A percentile compares a stretch with the other conserved stretches of the same genome.
Conservation (phyloP, 2,329 filamentous ascomycete genomes). For the Tolypocladium capitatum region DNA sequence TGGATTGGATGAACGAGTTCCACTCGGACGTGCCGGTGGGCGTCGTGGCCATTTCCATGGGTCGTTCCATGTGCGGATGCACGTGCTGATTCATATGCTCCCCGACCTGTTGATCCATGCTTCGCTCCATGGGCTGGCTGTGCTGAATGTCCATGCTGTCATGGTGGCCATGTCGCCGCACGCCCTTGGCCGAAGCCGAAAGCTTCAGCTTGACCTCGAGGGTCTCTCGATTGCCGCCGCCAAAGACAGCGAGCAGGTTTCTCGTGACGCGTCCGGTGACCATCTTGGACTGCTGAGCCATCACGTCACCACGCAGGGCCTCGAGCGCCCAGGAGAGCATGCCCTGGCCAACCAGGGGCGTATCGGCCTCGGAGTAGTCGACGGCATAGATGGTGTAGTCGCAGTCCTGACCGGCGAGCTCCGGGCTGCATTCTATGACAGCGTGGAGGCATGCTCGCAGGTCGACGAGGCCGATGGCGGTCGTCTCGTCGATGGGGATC, state of each 20-base stretch:
- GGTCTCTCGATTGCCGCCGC: conserved; percentile 71
- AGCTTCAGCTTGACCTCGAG: conserved; percentile 87
- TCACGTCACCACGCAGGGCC: conserved; percentile 20
- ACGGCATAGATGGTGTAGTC: conserved; percentile 97
- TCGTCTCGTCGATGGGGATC: conserved; percentile 65
- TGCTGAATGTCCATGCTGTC: conserved; percentile 8
- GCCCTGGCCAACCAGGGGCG: conserved; percentile 85
- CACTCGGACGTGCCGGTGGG: conserved; percentile 60
- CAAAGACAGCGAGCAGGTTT: conserved; percentile 74
- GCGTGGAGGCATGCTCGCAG: conserved; percentile 77
- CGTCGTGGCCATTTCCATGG: conserved; percentile 24
- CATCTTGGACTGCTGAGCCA: conserved; percentile 50
- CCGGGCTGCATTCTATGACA: conserved; percentile 66
- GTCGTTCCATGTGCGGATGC: conserved; percentile 6
- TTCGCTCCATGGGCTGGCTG: conserved; percentile 5
- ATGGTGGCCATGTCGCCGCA: conserved; percentile 18
- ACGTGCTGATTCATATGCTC: conserved; percentile 5
- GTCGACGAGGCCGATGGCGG: conserved; percentile 76
- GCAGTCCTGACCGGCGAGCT: conserved; percentile 54
- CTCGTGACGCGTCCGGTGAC: conserved; percentile 85
- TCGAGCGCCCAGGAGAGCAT: conserved; percentile 77
- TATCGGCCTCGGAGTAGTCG: conserved; percentile 92
- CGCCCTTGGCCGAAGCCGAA: conserved; percentile 54
- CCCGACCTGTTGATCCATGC: conserved; percentile 8
- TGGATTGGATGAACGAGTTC: conserved; percentile 63